Base-by-base conservation (phyloP, 2,329 filamentous ascomycete species). In the Scolecobasidium constrictum region DNA sequence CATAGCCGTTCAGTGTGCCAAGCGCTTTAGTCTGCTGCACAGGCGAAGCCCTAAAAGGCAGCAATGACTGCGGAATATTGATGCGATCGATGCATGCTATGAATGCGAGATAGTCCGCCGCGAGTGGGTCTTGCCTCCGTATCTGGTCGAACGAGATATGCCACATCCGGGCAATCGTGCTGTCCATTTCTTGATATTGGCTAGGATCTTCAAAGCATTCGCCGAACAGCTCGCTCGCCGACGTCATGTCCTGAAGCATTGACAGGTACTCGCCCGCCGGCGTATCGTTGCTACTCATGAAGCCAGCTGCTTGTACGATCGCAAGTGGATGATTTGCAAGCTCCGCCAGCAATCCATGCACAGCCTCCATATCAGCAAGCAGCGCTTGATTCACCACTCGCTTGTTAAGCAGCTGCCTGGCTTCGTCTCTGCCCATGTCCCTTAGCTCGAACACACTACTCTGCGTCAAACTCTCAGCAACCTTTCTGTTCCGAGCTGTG, bases 1-100 rank as follows among this genome's bases (percentile, higher is more conserved):
- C 47, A 40, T 53, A 53, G 11, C 47, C 38, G 19, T 40, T 42
- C 15, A 52, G 48, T 3, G 44, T 46, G 13, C 50, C 46, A 17
- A 49, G 40, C 15, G 46, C 47, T 12, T 34, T 40, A 5, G 5
- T 20, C 20, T 37, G 5, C 13, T 40, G 35, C 43, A 43, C 35
- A 34, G 45, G 45, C 5, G 44, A 36, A 37, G 46, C 4, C 6
- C 45, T 16, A 17, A 20, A 9, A 26, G 50, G 50, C 19, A 53
- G 35, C 16, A 53, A 45, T 19, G 50, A 52, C 3, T 35, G 40
- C 21, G 50, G 50, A 19, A 52, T 50, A 26, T 41, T 42, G 26
- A 43, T 51, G 44, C 47, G 49, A 26, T 53, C 50, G 23, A 53
- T 51, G 19, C 44, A 52, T 4, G 50, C 46, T 37, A 53, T 51